Evolutionary conservation across 805 yeast genomes (phyloP).

Genomic region (Yarrowia alimentaria): DNA sequence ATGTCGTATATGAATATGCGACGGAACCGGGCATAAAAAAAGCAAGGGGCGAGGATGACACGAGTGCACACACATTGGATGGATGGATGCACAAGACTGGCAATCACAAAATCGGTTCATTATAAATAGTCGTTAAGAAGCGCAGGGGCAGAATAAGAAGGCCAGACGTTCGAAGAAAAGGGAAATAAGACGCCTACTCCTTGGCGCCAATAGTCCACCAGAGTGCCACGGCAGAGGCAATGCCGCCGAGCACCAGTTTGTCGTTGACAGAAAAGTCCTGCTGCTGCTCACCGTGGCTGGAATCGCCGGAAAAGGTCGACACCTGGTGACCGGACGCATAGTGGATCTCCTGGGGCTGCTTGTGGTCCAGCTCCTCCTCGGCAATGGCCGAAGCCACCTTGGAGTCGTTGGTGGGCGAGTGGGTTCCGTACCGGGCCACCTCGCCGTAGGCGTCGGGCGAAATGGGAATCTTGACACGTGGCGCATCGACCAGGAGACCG

Average conservation of each 20-base stretch:
- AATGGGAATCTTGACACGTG: slow-evolving; percentile 27
- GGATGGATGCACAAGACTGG: too few relatives aligned
- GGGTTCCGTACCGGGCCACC: slow-evolving; percentile 12
- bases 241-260: slow-evolving; percentile 38
- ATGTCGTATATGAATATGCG: too few relatives aligned
- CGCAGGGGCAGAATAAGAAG: background rate
- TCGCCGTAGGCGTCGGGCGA: slow-evolving; percentile 25
- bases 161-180: background rate
- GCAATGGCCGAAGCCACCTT: slow-evolving; percentile 12
- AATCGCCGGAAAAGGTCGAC: background rate
- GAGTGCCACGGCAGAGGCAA: slow-evolving; percentile 39
- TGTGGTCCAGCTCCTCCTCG: slow-evolving; percentile 15
- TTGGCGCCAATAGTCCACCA: slow-evolving; percentile 43
- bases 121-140: slow-evolving; percentile 7
- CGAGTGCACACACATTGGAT: too few relatives aligned
- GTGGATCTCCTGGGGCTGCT: slow-evolving; percentile 20
- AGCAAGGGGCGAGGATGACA: too few relatives aligned
- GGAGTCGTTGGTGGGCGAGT: slow-evolving; percentile 3
- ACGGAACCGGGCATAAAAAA: too few relatives aligned
- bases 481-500: slow-evolving; percentile 37
- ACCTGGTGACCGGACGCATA: slow-evolving; percentile 23
- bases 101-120: slow-evolving; percentile 28
- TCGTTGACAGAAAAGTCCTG: slow-evolving; percentile 32
- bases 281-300: background rate
- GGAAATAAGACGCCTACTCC: slow-evolving; percentile 26